Conservation (phyloP, 2,329 filamentous ascomycete species). For the Aspergillus aculeatinus region DNA sequence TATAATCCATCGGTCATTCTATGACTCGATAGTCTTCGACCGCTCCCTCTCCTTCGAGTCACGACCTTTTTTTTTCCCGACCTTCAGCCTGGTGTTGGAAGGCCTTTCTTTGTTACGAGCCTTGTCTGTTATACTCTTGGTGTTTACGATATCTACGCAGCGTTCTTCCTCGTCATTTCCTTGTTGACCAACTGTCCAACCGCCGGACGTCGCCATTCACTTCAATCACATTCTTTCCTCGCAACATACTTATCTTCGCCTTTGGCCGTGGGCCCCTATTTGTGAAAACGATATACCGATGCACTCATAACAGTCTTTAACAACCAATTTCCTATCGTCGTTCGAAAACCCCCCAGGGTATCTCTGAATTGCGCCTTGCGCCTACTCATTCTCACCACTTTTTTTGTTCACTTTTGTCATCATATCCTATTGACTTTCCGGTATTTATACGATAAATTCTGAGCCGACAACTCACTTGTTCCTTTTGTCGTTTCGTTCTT, state of each 20-base stretch:
- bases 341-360: conserved; percentile 26
- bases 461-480: conserved; percentile 21
- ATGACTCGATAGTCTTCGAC: conserved; percentile 30
- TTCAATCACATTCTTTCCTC: conserved; percentile 23
- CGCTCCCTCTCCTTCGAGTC: conserved; percentile 30
- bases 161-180: conserved; percentile 24
- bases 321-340: conserved; percentile 33
- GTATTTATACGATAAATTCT: conserved; percentile 31
- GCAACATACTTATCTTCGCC: conserved; percentile 19
- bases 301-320: conserved; percentile 43
- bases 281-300: conserved; percentile 39
- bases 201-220: conserved; percentile 21
- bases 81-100: conserved; percentile 41
- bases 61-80: conserved; percentile 20
- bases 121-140: conserved; percentile 29
- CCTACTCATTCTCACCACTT: conserved; percentile 25
- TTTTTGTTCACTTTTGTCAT: conserved; percentile 26
- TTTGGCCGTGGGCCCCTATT: conserved; percentile 20
- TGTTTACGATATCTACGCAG: conserved; percentile 44
- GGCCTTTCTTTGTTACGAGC: conserved; percentile 28
- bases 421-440: conserved; percentile 22
- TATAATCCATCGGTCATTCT: conserved; percentile 14
- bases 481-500: conserved; percentile 19
- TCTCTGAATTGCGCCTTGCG: conserved; percentile 27
- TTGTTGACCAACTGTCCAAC: conserved; percentile 12